These are phyloP conservation scores for Thielaviopsis musarum DNA, from an alignment of 2,329 filamentous ascomycete species.

Conservation along the genomic window DNA sequence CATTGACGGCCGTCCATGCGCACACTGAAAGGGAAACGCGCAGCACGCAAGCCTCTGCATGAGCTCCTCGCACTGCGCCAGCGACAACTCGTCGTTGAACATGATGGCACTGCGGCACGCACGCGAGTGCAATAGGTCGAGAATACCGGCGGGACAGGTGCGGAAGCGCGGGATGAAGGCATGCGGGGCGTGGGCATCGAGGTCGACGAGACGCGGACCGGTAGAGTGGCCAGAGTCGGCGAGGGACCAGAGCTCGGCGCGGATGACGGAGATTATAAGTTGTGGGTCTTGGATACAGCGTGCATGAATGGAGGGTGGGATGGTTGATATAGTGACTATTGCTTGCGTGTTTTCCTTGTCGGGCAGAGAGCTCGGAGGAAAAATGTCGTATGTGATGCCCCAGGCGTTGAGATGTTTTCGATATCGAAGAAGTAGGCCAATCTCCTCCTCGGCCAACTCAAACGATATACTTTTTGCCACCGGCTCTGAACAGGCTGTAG, in stretches of 20 bases:
- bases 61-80: conserved; percentile 40
- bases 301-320: conserved; percentile 60
- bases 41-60: conserved; percentile 42
- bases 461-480: conserved; percentile 44
- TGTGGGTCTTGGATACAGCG: conserved; percentile 57
- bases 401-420: conserved; percentile 47
- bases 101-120: conserved; percentile 71
- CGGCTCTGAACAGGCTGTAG: conserved; percentile 18
- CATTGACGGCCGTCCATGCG: conserved; percentile 57
- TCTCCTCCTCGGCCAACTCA: conserved; percentile 45
- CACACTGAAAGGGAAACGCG: conserved; percentile 66
- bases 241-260: conserved; percentile 55
- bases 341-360: conserved; percentile 4
- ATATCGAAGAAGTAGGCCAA: conserved; percentile 36
- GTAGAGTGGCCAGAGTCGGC: conserved; percentile 27
- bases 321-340: conserved; percentile 31
- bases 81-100: conserved; percentile 58
- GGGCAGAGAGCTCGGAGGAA: not conserved
- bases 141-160: conserved; percentile 54
- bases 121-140: conserved; percentile 61
- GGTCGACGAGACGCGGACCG: not conserved
- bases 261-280: conserved; percentile 56
- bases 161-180: conserved; percentile 47
- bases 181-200: not conserved
- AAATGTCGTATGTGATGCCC: conserved; percentile 52